Evolutionary conservation across 2,329 filamentous ascomycete genomes (phyloP).

Genomic region (Ophiostoma himal-ulmi): DNA sequence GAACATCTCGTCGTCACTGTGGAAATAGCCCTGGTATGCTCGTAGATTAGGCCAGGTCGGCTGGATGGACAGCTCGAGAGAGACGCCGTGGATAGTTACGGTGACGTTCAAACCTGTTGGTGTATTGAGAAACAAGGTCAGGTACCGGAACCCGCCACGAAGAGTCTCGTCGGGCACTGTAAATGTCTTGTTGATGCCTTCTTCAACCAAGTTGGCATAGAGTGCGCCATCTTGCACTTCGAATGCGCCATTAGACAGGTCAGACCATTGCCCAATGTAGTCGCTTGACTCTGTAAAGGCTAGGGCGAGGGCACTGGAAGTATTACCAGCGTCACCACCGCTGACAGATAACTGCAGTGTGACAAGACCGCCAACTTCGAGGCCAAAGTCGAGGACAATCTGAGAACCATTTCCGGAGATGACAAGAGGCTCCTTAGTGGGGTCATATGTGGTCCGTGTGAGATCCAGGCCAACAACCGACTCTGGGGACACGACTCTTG

Average conservation of each 20-base stretch:
- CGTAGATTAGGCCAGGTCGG: slow-evolving; percentile 43
- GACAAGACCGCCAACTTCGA: slow-evolving; percentile 52
- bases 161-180: slow-evolving; percentile 40
- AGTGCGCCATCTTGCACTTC: slow-evolving; percentile 44
- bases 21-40: slow-evolving; percentile 51
- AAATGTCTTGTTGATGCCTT: slow-evolving; percentile 30
- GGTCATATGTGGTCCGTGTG: not conserved
- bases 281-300: slow-evolving; percentile 45
- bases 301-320: slow-evolving; percentile 34
- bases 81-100: slow-evolving; percentile 32
- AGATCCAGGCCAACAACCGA: not conserved
- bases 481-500: slow-evolving; percentile 38
- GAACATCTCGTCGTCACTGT: slow-evolving; percentile 43
- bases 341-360: slow-evolving; percentile 44
- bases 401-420: slow-evolving; percentile 43
- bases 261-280: slow-evolving; percentile 43
- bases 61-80: slow-evolving; percentile 37
- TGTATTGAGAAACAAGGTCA: slow-evolving; percentile 39
- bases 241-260: slow-evolving; percentile 43
- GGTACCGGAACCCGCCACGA: slow-evolving; percentile 49
- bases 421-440: slow-evolving; percentile 7
- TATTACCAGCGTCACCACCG: not conserved
- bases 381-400: slow-evolving; percentile 55
- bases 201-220: slow-evolving; percentile 33
- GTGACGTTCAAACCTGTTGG: not conserved